Conservation (phyloP, 1,284 basidiomycete species). For the Ganoderma leucocontextum region DNA sequence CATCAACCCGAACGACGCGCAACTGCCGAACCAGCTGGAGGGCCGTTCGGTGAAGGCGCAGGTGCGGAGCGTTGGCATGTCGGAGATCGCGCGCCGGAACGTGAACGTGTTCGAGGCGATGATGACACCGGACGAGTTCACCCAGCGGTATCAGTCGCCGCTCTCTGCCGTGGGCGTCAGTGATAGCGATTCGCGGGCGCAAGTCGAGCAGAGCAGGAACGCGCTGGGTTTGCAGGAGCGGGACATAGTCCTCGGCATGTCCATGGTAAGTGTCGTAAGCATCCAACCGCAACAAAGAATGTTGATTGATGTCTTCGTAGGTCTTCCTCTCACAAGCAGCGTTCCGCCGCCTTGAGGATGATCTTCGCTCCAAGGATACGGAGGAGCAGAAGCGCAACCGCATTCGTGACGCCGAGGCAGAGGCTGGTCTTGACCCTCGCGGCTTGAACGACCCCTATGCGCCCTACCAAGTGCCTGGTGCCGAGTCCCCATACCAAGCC, state of each 20-base stretch:
- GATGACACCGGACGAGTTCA: conserved; percentile 91
- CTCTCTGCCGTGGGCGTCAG: conserved; percentile 55
- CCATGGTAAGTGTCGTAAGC: conserved; percentile 63
- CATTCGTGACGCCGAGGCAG: conserved; percentile 76
- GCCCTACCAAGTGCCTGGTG: conserved; percentile 65
- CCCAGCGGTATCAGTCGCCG: conserved; percentile 79
- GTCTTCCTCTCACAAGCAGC: conserved; percentile 90
- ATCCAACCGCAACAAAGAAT: conserved; percentile 3
- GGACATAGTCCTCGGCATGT: conserved; percentile 83
- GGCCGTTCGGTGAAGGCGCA: conserved; percentile 92
- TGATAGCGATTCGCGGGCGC: conserved; percentile 62
- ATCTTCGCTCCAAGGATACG: conserved; percentile 81
- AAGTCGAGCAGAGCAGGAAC: conserved; percentile 67
- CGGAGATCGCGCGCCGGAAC: conserved; percentile 79
- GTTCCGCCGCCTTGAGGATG: conserved; percentile 93
- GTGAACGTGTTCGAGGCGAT: conserved; percentile 82
- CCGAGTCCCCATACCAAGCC: conserved; percentile 58
- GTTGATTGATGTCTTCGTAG: conserved; percentile 49
- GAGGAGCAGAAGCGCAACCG: conserved; percentile 86
- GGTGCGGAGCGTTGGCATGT: conserved; percentile 82
- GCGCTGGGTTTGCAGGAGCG: conserved; percentile 73
- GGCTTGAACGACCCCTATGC: conserved; percentile 83
- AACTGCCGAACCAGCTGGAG: conserved; percentile 94
- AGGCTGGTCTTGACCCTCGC: conserved; percentile 70
- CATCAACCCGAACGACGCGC: conserved; percentile 94